Base-by-base conservation (phyloP, 768 basidiomycete species). In the Suillus bovinus region DNA sequence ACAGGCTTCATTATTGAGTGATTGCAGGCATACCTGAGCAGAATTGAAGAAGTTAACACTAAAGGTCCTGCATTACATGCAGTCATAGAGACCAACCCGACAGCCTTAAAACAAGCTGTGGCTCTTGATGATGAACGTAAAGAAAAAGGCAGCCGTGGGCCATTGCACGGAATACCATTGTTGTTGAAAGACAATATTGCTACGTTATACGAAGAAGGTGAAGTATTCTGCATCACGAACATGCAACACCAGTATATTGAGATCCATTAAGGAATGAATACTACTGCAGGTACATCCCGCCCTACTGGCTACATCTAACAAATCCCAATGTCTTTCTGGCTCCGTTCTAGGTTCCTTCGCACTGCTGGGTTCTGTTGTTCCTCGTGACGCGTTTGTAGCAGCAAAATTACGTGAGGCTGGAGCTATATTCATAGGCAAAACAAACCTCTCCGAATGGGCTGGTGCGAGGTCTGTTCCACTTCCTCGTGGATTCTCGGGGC, bases 61-160 rank as follows among this genome's bases (percentile, higher is more conserved):
- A 76, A 84, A 61, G 86, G 87, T 2, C 82, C 86, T 13, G 72
- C 72, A 49, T 72, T 90, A 10, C 83, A 80, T 11, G 87, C 87
- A 1, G 79, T 89, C 5, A 73, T 87, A 16, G 88, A 89, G 61
- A 74, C 75, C 1, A 90, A 85, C 53, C 79, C 83, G 0, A 79
- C 77, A 8, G 86, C 86, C 3, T 74, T 88, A 11, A 66, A 59
- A 16, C 78, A 82, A 65, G 88, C 88, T 14, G 83, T 80, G 2
- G 76, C 71, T 0, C 71, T 86, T 24, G 86, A 87, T 55, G 50
- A 60, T 10, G 84, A 81, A 63, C 74, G 83, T 47, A 76, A 75
- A 57, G 62, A 17, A 6, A 72, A 63, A 55, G 81, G 84, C 10
- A 77, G 75, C 22, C 75, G 82, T 31, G 78, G 82, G 16, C 67